Base-by-base conservation (phyloP, 257 asterid genomes). In the Nicotiana sylvestris region DNA sequence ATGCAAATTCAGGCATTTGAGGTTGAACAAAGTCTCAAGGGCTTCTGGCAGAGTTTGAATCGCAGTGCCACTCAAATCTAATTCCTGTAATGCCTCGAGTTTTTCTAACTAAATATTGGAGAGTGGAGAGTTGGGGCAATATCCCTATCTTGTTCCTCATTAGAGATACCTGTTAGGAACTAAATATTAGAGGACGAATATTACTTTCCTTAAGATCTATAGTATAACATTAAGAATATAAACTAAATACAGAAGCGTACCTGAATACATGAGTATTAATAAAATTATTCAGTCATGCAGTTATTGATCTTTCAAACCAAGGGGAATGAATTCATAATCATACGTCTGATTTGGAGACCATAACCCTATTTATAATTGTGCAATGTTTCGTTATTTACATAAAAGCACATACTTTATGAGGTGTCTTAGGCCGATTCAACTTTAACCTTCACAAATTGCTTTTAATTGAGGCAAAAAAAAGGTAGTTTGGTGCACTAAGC, bases 11-110 rank as follows among this genome's bases (percentile, higher is more conserved):
- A 85, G 83, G 74, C 81, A 65, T 70, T 81, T 64, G 81, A 87
- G 90, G 78, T 85, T 81, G 51, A 78, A 37, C 77, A 83, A 80
- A 21, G 21, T 21, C 21, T 21, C 78, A 2, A 85, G 61, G 58
- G 88, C 88, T 60, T 64, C 58, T 10, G 88, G 90, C 76, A 77
- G 35, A 64, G 80, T 77, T 27, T 55, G 69, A 32, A 87, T 81
- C 35, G 58, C 66, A 5, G 60, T 87, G 55, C 39, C 32, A 58
- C 58, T 77, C 30, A 87, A 61, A 65, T 87, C 87, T 46, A 85
- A 78, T 70, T 87, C 87, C 66, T 66, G 83, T 62, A 85, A 51
- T 18, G 1, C 49, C 33, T n/a, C 56, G 78, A 87, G 84, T 30
- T 82, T 87, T 39, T 29, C 66, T 29, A 87, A 32, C 21, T 21